Percentiles rank a stretch among this genome's conserved stretches.
These are phyloP conservation scores for Aspergillus uvarum DNA, from an alignment of 2,329 filamentous ascomycete genomes.

Conservation along the genomic window DNA sequence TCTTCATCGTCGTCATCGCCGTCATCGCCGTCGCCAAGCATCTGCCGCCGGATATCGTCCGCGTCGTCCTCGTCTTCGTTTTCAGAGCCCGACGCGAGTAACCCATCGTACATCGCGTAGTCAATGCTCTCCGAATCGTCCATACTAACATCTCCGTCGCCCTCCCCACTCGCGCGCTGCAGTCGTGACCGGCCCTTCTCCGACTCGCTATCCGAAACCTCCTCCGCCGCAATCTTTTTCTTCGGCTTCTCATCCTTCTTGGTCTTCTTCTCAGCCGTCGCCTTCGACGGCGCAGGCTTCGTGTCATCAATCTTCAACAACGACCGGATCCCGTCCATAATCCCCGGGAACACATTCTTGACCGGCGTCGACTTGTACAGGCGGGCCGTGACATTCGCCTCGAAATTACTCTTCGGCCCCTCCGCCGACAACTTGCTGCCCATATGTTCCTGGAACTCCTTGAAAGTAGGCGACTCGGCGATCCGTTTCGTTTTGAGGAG, in stretches of 20 bases:
- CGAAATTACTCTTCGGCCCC: constrained; percentile 45
- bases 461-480: constrained; percentile 51
- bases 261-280: neutral
- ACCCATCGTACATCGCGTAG: constrained; percentile 33
- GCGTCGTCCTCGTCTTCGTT: constrained; percentile 22
- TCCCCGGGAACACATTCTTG: constrained; percentile 53
- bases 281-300: constrained; percentile 7
- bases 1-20: constrained; percentile 2
- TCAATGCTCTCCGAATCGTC: constrained; percentile 30
- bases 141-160: constrained; percentile 17
- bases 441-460: constrained; percentile 39
- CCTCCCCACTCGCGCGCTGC: constrained; percentile 1
- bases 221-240: constrained; percentile 2
- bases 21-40: constrained; percentile 1
- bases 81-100: constrained; percentile 34
- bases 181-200: neutral
- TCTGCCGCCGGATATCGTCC: neutral
- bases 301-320: constrained; percentile 38
- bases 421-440: constrained; percentile 32
- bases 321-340: constrained; percentile 43
- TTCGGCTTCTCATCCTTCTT: constrained; percentile 8
- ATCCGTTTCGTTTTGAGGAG: constrained; percentile 59
- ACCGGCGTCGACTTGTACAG: constrained; percentile 62
- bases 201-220: neutral
- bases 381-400: constrained; percentile 59